These are phyloP conservation scores for Thelonectria olida DNA, from an alignment of 2,329 filamentous ascomycete genomes.

Conservation along the genomic window DNA sequence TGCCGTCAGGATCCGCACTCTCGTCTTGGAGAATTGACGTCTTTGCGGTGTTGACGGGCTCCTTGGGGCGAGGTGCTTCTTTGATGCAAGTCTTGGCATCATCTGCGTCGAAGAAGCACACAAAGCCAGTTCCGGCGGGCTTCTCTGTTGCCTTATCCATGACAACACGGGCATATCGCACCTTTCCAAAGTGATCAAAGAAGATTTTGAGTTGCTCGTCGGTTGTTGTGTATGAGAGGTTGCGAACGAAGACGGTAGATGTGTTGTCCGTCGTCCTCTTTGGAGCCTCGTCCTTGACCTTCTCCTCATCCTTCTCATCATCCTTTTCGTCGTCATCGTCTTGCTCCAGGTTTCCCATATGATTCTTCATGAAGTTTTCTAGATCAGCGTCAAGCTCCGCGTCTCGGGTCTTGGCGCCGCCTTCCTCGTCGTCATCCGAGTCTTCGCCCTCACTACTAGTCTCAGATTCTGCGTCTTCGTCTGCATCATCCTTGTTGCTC, in stretches of 20 bases:
- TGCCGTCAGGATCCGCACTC: constrained; percentile 79
- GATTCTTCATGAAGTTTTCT: constrained; percentile 66
- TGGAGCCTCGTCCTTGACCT: constrained; percentile 38
- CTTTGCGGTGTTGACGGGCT: constrained; percentile 62
- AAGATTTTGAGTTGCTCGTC: constrained; percentile 86
- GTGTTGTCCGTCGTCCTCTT: constrained; percentile 62
- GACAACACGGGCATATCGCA: constrained; percentile 92
- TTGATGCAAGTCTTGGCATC: constrained; percentile 82
- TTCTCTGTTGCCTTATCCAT: constrained; percentile 86
- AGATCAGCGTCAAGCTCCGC: constrained; percentile 56
- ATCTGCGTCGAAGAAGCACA: constrained; percentile 84
- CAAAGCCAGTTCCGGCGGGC: constrained; percentile 92
- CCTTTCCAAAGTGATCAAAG: constrained; percentile 86
- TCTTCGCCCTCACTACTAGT: constrained; percentile 37
- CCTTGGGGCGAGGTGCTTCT: constrained; percentile 71
- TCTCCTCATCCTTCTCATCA: constrained; percentile 52
- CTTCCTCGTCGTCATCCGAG: constrained; percentile 44
- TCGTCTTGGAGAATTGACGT: constrained; percentile 91
- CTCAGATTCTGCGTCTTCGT: constrained; percentile 44
- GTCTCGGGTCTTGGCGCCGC: constrained; percentile 48
- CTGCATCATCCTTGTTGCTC: constrained; percentile 49
- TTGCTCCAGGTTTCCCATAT: constrained; percentile 65
- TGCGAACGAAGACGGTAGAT: constrained; percentile 89
- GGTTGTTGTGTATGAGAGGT: constrained; percentile 87
- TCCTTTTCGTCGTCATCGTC: constrained; percentile 62